Evolutionary conservation across 2,329 filamentous ascomycete genomes (phyloP).

Genomic region (Calonectria pteridis): DNA sequence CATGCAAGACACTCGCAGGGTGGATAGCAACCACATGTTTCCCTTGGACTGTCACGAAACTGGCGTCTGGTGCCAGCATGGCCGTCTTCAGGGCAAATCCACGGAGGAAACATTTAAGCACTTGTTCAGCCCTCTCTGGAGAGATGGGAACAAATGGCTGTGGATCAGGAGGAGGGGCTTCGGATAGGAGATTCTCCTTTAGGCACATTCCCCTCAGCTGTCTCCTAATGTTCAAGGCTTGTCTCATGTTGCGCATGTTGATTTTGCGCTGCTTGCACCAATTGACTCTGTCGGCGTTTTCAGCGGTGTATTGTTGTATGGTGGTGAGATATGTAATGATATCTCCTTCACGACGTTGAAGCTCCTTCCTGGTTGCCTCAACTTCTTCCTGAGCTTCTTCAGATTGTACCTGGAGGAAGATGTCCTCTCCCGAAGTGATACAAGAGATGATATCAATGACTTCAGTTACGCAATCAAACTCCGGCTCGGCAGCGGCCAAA

Average conservation of each 20-base stretch:
- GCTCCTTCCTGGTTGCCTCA: constrained; percentile 66
- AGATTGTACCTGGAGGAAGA: constrained; percentile 70
- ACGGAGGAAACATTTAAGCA: constrained; percentile 72
- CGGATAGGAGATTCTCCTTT: constrained; percentile 62
- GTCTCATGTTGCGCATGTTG: constrained; percentile 71
- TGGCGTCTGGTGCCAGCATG: constrained; percentile 69
- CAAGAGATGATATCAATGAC: constrained; percentile 85
- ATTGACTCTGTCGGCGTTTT: constrained; percentile 64
- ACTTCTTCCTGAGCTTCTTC: constrained; percentile 68
- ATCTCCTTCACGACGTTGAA: constrained; percentile 73
- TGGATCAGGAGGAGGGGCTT: constrained; percentile 62
- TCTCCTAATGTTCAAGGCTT: constrained; percentile 71
- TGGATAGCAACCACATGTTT: constrained; percentile 73
- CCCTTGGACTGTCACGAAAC: constrained; percentile 70
- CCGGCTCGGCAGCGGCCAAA: constrained; percentile 79
- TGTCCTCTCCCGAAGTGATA: constrained; percentile 72
- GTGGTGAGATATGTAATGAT: constrained; percentile 74
- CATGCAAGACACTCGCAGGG: constrained; percentile 72
- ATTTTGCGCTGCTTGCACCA: constrained; percentile 72
- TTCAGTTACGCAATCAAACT: constrained; percentile 81
- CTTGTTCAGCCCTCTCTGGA: constrained; percentile 64
- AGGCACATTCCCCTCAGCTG: constrained; percentile 70
- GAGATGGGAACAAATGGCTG: constrained; percentile 67
- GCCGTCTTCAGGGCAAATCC: constrained; percentile 74
- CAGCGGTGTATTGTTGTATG: constrained; percentile 71